Conservation (phyloP, 2,329 filamentous ascomycete genomes). For the Curvularia spicifera region DNA sequence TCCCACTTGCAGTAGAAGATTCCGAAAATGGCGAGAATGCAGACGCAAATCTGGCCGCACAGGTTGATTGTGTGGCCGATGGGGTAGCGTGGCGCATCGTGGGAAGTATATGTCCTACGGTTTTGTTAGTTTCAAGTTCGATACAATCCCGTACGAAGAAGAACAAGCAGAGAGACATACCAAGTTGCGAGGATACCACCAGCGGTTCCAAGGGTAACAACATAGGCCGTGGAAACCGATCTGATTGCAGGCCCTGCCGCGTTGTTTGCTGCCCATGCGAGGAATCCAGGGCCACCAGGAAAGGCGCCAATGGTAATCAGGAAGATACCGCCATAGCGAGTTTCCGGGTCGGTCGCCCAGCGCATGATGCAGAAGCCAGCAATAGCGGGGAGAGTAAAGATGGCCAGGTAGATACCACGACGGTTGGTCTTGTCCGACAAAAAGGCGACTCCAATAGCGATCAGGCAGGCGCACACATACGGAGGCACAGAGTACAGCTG, state of each 20-base stretch:
- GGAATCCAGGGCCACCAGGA: conserved; percentile 64
- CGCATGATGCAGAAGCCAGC: conserved; percentile 62
- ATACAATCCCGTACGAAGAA: neutral
- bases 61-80: conserved; percentile 74
- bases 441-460: conserved; percentile 48
- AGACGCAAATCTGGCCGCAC: conserved; percentile 55
- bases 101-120: conserved; percentile 61
- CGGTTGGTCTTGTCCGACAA: conserved; percentile 48
- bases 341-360: conserved; percentile 63
- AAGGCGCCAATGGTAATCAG: conserved; percentile 64
- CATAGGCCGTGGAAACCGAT: conserved; percentile 63
- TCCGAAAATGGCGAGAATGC: conserved; percentile 56
- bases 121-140: conserved; percentile 58
- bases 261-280: conserved; percentile 67
- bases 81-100: conserved; percentile 69
- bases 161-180: conserved; percentile 22
- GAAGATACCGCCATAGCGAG: conserved; percentile 62
- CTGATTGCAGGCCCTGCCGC: conserved; percentile 63
- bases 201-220: conserved; percentile 71
- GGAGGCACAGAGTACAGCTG: conserved; percentile 51
- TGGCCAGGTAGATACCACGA: conserved; percentile 48
- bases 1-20: conserved; percentile 62
- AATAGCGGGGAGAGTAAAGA: conserved; percentile 52
- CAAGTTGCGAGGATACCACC: conserved; percentile 65
- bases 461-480: conserved; percentile 47